Evolutionary conservation across 805 yeast species (phyloP).

Genomic region (Starmerella riodocensis): DNA sequence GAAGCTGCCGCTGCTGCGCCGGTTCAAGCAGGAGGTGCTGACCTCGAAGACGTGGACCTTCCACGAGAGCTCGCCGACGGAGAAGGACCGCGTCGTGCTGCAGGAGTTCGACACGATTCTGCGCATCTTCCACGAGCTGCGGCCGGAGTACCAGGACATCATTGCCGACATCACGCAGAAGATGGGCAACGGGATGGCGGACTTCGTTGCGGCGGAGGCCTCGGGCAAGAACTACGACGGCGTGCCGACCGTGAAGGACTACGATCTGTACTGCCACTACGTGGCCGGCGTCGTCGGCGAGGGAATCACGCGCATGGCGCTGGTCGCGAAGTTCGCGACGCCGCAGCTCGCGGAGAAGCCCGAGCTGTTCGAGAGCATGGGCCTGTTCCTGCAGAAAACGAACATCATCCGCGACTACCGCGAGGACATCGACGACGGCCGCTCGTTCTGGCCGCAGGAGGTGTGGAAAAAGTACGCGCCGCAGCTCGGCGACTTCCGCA

Average conservation of each 20-base stretch:
- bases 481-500: constrained; percentile 42
- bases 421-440: constrained; percentile 81
- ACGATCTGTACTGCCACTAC: constrained; percentile 84
- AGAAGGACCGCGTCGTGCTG: constrained; percentile 68
- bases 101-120: constrained; percentile 64
- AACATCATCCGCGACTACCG: constrained; percentile 90
- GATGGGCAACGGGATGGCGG: constrained; percentile 99
- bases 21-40: constrained; percentile 48
- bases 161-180: constrained; percentile 61
- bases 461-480: constrained; percentile 77
- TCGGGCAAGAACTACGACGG: constrained; percentile 47
- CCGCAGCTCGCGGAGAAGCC: constrained; percentile 39
- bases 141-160: constrained; percentile 63
- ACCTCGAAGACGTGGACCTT: constrained; percentile 66
- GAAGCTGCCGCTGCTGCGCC: constrained; percentile 62
- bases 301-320: constrained; percentile 74
- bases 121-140: constrained; percentile 56
- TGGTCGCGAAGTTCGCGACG: constrained; percentile 59
- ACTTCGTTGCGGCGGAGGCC: constrained; percentile 61
- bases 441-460: constrained; percentile 94
- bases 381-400: constrained; percentile 85
- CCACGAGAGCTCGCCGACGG: constrained; percentile 53
- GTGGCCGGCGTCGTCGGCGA: constrained; percentile 98
- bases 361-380: constrained; percentile 71
- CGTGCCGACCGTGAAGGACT: constrained; percentile 63